A percentile compares a stretch with the other conserved stretches of the same genome.
These are phyloP conservation scores for Pyricularia pennisetigena DNA, from an alignment of 2,329 filamentous ascomycete genomes.

Conservation along the genomic window DNA sequence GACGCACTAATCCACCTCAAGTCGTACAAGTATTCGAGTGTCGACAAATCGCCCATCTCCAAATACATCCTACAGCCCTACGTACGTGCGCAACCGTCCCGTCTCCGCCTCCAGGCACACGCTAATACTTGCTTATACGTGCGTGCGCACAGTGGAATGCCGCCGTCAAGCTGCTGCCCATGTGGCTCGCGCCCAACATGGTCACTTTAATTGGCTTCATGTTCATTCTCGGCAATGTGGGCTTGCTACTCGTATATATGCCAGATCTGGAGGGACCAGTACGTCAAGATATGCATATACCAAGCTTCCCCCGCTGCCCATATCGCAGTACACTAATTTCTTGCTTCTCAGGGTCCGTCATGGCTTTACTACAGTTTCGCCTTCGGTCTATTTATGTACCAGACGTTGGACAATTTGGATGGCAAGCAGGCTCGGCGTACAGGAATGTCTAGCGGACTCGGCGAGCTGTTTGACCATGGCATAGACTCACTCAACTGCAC, in stretches of 20 bases:
- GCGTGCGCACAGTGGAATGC: constrained; percentile 74
- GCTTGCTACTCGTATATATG: constrained; percentile 63
- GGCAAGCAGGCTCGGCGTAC: constrained; percentile 95
- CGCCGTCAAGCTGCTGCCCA: constrained; percentile 79
- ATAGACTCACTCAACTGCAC: constrained; percentile 98
- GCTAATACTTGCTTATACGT: constrained; percentile 7
- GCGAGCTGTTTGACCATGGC: constrained; percentile 96
- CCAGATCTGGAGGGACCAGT: constrained; percentile 87
- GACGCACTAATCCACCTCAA: constrained; percentile 86
- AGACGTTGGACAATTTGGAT: constrained; percentile 98
- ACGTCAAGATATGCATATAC: constrained; percentile 23
- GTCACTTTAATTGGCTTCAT: constrained; percentile 91
- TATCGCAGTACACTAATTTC: neutral
- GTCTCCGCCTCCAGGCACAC: constrained; percentile 1
- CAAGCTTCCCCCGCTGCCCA: neutral
- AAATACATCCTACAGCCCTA: constrained; percentile 92
- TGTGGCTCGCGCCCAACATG: constrained; percentile 98
- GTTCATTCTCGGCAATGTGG: constrained; percentile 83
- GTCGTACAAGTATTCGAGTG: constrained; percentile 93
- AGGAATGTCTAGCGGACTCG: constrained; percentile 86
- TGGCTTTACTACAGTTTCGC: constrained; percentile 98
- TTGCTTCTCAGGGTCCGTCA: constrained; percentile 53
- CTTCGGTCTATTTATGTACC: constrained; percentile 95
- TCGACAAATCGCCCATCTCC: constrained; percentile 91
- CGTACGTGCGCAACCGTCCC: constrained; percentile 44